These are phyloP conservation scores for Chiua sp. DNA, from an alignment of 1,284 basidiomycete species.

Conservation along the genomic window DNA sequence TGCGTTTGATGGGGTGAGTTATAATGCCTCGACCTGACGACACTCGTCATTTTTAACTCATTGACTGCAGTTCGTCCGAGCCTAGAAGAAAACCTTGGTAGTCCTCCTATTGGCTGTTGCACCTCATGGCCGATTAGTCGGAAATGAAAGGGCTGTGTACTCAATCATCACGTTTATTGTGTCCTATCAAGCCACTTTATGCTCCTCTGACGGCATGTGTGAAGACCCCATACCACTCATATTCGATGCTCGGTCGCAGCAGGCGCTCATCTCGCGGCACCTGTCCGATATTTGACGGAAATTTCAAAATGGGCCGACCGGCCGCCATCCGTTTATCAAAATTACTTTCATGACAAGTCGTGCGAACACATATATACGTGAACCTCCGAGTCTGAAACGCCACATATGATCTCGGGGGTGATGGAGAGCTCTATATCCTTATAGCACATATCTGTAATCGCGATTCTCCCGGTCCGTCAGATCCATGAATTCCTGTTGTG, in stretches of 20 bases:
- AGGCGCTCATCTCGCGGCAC: not conserved
- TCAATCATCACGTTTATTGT: not conserved
- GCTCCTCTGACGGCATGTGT: not conserved
- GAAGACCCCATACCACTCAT: not conserved
- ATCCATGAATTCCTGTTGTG: constrained; percentile 63
- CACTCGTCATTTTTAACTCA: not conserved
- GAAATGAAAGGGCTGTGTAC: constrained; percentile 1
- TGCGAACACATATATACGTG: not conserved
- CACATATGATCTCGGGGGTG: no score
- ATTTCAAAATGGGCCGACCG: not conserved
- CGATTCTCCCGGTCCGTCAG: constrained; percentile 70
- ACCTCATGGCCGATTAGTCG: constrained; percentile 3
- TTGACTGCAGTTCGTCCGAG: constrained; percentile 15
- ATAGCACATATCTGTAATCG: constrained; percentile 61
- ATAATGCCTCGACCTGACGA: constrained; percentile 1
- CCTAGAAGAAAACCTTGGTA: not conserved
- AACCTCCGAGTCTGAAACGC: not conserved
- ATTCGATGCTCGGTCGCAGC: not conserved
- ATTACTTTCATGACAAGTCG: not conserved
- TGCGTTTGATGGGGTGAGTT: constrained; percentile 1
- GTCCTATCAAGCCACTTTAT: not conserved
- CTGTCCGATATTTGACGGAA: not conserved
- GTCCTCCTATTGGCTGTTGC: not conserved
- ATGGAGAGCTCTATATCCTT: not conserved
- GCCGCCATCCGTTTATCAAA: not conserved